These are phyloP conservation scores for Linum trigynum DNA, from an alignment of 345 rosid genomes.

Conservation along the genomic window DNA sequence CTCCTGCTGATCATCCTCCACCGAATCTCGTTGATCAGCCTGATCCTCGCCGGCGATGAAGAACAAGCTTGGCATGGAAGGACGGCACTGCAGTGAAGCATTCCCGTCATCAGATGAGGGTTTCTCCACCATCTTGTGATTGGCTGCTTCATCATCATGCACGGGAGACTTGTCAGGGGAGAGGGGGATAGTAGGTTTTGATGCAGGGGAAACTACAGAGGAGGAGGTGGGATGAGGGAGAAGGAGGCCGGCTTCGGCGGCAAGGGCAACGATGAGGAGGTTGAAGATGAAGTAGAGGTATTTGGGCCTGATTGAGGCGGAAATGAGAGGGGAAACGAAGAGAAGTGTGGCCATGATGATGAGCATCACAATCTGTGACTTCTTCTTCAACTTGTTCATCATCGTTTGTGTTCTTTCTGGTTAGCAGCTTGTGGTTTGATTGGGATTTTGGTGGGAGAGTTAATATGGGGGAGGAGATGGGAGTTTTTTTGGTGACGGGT, in stretches of 20 bases:
- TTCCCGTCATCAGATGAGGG: too few species aligned
- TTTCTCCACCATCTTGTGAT: too few species aligned
- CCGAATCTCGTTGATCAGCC: too few species aligned
- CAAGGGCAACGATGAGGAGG: constrained; percentile 49
- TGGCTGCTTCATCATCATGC: too few species aligned
- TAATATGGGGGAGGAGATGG: too few species aligned
- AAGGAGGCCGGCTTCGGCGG: not conserved
- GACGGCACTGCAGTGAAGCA: too few species aligned
- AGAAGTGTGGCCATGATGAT: constrained; percentile 39
- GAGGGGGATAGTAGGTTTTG: too few species aligned
- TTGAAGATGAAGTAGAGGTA: constrained; percentile 51
- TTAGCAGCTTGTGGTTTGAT: not conserved
- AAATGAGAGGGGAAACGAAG: constrained; percentile 34
- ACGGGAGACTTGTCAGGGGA: not conserved
- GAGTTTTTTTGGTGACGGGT: too few species aligned
- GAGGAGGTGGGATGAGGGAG: not conserved
- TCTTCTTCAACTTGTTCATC: constrained; percentile 42
- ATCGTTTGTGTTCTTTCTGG: not conserved
- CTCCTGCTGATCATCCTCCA: too few species aligned
- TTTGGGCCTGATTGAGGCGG: constrained; percentile 40
- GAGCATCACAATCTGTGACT: constrained; percentile 35
- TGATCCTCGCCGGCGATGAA: constrained; percentile 33
- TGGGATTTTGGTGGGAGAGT: too few species aligned
- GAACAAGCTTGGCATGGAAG: constrained; percentile 39
- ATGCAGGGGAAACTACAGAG: too few species aligned